phyloP scores from a whole-genome alignment of 2,329 filamentous ascomycete genomes.

The Aureobasidium vineae region DNA sequence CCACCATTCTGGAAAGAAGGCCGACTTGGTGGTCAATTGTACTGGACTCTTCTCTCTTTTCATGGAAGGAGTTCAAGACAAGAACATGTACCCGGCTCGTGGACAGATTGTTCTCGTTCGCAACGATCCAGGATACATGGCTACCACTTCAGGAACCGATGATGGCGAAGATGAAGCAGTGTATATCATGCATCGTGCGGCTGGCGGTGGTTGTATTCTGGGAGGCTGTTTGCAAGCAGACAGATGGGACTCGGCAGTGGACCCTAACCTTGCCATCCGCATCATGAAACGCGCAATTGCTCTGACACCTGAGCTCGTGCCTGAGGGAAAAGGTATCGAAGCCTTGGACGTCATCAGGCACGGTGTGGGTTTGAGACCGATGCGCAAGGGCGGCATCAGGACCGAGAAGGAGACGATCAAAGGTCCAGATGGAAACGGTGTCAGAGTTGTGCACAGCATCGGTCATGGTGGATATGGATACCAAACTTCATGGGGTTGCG shows the following conservation, averaged over 20 bases:
- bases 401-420: slow-evolving; percentile 69
- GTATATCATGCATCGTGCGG: slow-evolving; percentile 81
- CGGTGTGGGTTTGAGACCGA: slow-evolving; percentile 76
- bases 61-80: slow-evolving; percentile 79
- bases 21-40: slow-evolving; percentile 76
- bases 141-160: slow-evolving; percentile 67
- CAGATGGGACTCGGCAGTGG: slow-evolving; percentile 75
- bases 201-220: slow-evolving; percentile 76
- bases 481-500: slow-evolving; percentile 48
- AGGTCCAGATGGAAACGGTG: slow-evolving; percentile 41
- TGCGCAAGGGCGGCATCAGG: slow-evolving; percentile 69
- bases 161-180: slow-evolving; percentile 69
- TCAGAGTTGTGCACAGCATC: slow-evolving; percentile 76
- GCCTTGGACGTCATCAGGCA: slow-evolving; percentile 74
- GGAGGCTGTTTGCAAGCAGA: slow-evolving; percentile 81
- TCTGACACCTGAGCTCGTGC: slow-evolving; percentile 62
- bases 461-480: slow-evolving; percentile 75
- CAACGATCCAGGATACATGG: slow-evolving; percentile 72
- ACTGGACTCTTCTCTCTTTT: slow-evolving; percentile 73
- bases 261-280: slow-evolving; percentile 73
- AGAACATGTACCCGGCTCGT: slow-evolving; percentile 68
- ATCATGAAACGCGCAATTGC: slow-evolving; percentile 79
- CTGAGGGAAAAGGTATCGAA: slow-evolving; percentile 64
- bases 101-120: slow-evolving; percentile 83
- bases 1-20: slow-evolving; percentile 57